Evolutionary conservation across 2,329 filamentous ascomycete species (phyloP), one percentile per base, ranked within the genome.

Genomic region (Colletotrichum sp.): DNA sequence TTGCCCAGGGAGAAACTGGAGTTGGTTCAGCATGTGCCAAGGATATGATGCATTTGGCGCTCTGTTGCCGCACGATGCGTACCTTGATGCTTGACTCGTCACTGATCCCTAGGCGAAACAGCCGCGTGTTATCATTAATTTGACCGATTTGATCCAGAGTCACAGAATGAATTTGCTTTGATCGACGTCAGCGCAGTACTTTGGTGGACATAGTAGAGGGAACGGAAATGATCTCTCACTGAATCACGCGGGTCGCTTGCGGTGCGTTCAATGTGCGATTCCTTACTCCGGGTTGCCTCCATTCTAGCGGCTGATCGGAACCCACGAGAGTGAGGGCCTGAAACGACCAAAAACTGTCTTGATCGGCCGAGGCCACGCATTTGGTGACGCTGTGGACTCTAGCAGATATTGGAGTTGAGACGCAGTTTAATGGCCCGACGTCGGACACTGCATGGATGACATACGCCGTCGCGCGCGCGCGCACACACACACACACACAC

Each of bases 1-100:
- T 87, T 98, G 96, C 70, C 96, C 96, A 7, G 96, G 92, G 7
- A 92, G 88, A 84, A 97, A 98, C 89, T 94, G 83, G n/a, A 21
- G 59, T 81, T 75, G 80, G 77, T 72, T 78, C 59, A n/a, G 28
- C 18, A n/a, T 32, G 5, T 71, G 77, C 30, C 69, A 36, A 15
- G 26, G 18, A 18, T 67, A 18, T 9, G 28, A 57, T 52, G 43
- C 30, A 6, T 57, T n/a, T 18, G 26, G 7, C 21, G 16, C 39
- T 28, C 48, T 18, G 28, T 61, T 18, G 30, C 18, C 7, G 30
- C 9, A 55, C 48, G 55, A 59, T 21, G 60, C 80, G 64, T 85
- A 92, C 92, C 82, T 88, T 87, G 78, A 91, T 85, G 77, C 80
- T 81, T 18, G 85, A 82, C 4, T 83, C 81, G 5, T 86, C 84